A percentile compares a stretch with the other conserved stretches of the same genome.
phyloP scores from a whole-genome alignment of 2,329 filamentous ascomycete species.

The Colletotrichum karsti region DNA sequence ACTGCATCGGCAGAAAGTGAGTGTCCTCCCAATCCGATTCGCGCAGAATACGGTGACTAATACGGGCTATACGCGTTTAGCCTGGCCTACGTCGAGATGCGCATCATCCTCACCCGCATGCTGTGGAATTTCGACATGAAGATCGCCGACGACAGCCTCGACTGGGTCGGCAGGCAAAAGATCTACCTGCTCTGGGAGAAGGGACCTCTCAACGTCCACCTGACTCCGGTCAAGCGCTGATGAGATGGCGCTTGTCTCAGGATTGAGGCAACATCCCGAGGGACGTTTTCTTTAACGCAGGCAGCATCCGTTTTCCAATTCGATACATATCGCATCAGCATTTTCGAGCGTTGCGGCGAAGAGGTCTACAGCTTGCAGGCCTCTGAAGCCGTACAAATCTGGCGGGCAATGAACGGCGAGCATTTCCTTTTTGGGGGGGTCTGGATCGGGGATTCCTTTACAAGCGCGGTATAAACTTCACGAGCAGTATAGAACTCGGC shows the following conservation, averaged over 20 bases:
- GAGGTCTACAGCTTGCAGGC: not conserved
- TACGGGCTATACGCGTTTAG: slow-evolving; percentile 22
- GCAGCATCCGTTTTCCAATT: not conserved
- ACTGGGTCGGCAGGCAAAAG: slow-evolving; percentile 42
- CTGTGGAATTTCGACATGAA: slow-evolving; percentile 56
- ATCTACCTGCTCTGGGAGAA: slow-evolving; percentile 27
- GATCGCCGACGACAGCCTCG: slow-evolving; percentile 40
- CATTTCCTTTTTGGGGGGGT: not conserved
- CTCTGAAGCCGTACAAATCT: not conserved
- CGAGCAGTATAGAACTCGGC: not conserved
- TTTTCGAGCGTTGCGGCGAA: not conserved
- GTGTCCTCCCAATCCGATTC: slow-evolving; percentile 29
- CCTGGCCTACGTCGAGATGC: slow-evolving; percentile 58
- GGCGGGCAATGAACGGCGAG: not conserved
- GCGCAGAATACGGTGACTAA: not conserved
- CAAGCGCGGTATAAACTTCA: not conserved
- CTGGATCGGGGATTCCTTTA: not conserved
- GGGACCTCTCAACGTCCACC: slow-evolving; percentile 10
- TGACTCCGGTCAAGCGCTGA: slow-evolving; percentile 19
- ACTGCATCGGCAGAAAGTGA: slow-evolving; percentile 60
- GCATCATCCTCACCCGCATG: slow-evolving; percentile 53
- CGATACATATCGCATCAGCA: not conserved
- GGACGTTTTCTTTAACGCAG: not conserved
- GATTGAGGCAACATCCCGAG: not conserved
- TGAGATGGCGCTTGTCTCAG: not conserved